Evolutionary conservation across 1,284 basidiomycete genomes (phyloP).

Genomic region (Cutaneotrichosporon sp.): DNA sequence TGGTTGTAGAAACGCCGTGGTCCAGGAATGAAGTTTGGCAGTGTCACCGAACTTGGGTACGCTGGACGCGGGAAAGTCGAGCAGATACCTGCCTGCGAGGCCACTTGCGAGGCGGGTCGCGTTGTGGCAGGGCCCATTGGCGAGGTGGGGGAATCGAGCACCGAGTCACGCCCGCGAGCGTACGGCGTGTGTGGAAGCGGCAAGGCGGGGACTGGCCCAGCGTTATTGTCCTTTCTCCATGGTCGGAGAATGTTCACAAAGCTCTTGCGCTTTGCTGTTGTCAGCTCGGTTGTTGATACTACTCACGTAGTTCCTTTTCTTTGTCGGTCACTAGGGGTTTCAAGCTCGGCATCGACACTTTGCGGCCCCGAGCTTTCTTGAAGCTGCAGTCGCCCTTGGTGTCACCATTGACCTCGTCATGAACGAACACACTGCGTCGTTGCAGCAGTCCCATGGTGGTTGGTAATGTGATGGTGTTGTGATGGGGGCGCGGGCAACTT

Average conservation of each 20-base stretch:
- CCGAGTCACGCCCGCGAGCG: neutral
- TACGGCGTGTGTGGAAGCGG: neutral
- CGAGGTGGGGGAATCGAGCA: neutral
- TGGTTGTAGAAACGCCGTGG: neutral
- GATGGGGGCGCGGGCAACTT: neutral
- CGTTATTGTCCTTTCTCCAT: neutral
- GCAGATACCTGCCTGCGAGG: conserved; percentile 3
- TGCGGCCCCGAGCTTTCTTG: neutral
- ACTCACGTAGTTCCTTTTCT: conserved; percentile 2
- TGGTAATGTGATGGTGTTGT: neutral
- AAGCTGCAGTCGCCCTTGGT: neutral
- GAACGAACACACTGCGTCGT: neutral
- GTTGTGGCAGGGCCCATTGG: neutral
- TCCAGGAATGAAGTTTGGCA: conserved; percentile 4
- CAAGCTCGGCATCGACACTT: neutral
- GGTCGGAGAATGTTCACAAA: conserved; percentile 1
- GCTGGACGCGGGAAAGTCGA: neutral
- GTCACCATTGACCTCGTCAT: neutral
- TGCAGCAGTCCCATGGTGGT: conserved; percentile 5
- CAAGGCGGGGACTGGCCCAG: neutral
- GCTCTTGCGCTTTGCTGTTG: conserved; percentile 5
- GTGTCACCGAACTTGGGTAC: neutral
- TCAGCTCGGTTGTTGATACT: neutral
- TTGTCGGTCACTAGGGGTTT: neutral
- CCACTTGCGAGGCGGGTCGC: neutral